phyloP scores from a whole-genome alignment of 306 rosid species.

The Fragaria ananassa region DNA sequence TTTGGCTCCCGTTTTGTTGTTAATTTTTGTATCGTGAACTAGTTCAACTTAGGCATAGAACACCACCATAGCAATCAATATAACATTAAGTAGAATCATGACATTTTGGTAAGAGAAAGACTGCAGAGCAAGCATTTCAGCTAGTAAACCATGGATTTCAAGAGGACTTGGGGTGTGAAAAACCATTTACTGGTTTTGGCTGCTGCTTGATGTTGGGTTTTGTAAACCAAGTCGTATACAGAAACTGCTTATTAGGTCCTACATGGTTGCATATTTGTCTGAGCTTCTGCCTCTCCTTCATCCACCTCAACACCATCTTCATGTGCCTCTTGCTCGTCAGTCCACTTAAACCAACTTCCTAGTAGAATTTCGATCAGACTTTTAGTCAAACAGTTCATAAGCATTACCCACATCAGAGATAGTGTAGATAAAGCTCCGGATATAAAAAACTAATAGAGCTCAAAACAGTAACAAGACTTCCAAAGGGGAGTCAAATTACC shows the following conservation, averaged over 20 bases:
- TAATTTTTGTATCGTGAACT: not conserved
- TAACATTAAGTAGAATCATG: not conserved
- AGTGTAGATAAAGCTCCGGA: not conserved
- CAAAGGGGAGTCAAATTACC: conserved; percentile 31
- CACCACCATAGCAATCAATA: not conserved
- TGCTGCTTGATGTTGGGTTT: conserved; percentile 40
- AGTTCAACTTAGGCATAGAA: not conserved
- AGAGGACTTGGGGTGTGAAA: conserved; percentile 35
- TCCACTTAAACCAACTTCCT: conserved; percentile 82
- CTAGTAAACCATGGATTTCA: conserved; percentile 10
- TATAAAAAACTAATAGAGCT: not conserved
- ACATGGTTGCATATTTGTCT: conserved; percentile 76
- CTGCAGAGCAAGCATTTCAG: not conserved
- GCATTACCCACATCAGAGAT: not conserved
- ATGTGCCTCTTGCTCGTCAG: conserved; percentile 82
- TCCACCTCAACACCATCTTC: conserved; percentile 85
- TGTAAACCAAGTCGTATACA: conserved; percentile 81
- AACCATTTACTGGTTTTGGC: conserved; percentile 25
- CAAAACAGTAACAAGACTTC: not conserved
- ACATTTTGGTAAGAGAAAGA: not conserved
- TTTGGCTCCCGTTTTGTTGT: not conserved
- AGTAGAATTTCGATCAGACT: conserved; percentile 22
- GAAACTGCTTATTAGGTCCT: conserved; percentile 78
- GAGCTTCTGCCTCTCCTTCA: conserved; percentile 89
- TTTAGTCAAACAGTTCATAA: not conserved